These are phyloP conservation scores for Ceratobasidium papillatum DNA, from an alignment of 1,284 basidiomycete genomes.

Conservation along the genomic window DNA sequence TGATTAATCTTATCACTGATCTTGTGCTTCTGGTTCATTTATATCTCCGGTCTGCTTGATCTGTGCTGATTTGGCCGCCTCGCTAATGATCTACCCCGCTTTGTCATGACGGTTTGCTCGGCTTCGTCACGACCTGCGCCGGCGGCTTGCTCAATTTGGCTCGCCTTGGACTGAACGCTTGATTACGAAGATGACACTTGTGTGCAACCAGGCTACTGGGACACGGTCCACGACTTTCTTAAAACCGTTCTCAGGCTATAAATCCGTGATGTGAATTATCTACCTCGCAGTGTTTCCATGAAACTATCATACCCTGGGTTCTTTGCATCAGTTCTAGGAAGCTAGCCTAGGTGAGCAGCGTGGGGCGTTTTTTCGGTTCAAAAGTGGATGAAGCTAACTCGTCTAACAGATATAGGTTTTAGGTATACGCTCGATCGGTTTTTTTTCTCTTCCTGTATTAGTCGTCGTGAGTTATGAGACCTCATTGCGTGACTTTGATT, in stretches of 20 bases:
- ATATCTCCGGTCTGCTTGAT: slow-evolving; percentile 11
- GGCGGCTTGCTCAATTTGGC: neutral
- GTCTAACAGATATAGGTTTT: neutral
- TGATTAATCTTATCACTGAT: neutral
- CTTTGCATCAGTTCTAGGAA: neutral
- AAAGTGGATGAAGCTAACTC: neutral
- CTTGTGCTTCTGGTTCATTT: slow-evolving; percentile 23
- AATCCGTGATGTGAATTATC: neutral
- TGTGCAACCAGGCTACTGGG: slow-evolving; percentile 72
- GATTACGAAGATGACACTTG: slow-evolving; percentile 69
- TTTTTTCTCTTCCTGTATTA: neutral
- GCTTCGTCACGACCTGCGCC: neutral
- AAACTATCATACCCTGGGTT: slow-evolving; percentile 17
- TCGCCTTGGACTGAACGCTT: neutral
- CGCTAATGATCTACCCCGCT: neutral
- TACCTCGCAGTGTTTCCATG: neutral
- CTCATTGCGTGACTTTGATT: too few relatives aligned
- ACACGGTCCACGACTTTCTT: slow-evolving; percentile 66
- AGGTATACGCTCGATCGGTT: neutral
- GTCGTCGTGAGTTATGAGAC: neutral
- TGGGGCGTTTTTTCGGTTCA: neutral
- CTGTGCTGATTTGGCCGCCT: neutral
- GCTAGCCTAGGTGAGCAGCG: neutral
- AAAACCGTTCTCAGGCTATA: slow-evolving; percentile 44
- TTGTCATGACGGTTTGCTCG: neutral